These are phyloP conservation scores for Hemileccinum impolitum DNA, from an alignment of 768 basidiomycete genomes.

Conservation along the genomic window DNA sequence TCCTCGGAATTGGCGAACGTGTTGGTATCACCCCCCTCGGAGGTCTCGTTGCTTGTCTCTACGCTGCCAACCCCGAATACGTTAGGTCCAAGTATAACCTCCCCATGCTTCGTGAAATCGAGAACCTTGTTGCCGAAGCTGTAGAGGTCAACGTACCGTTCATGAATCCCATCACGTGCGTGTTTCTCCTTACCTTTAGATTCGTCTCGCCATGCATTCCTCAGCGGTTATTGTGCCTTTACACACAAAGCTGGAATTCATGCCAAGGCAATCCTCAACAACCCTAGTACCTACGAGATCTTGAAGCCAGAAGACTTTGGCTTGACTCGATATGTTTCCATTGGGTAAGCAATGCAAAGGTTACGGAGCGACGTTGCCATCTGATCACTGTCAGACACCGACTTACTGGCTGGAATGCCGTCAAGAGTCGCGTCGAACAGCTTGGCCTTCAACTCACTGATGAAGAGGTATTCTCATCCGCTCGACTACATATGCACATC, in stretches of 20 bases:
- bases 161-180: constrained; percentile 90
- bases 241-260: constrained; percentile 99
- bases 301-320: constrained; percentile 99
- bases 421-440: constrained; percentile 99
- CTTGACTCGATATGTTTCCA: constrained; percentile 94
- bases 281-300: constrained; percentile 99
- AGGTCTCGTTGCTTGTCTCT: constrained; percentile 93
- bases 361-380: neutral
- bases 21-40: constrained; percentile 99
- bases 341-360: constrained; percentile 53
- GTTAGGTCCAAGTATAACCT: constrained; percentile 99
- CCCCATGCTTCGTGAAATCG: constrained; percentile 94
- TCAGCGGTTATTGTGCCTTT: constrained; percentile 97
- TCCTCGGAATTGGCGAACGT: constrained; percentile 97
- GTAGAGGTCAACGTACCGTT: constrained; percentile 98
- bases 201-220: neutral
- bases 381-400: constrained; percentile 59
- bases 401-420: constrained; percentile 98
- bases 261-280: constrained; percentile 99
- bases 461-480: constrained; percentile 56
- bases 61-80: constrained; percentile 96
- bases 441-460: constrained; percentile 87
- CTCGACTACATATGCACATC: neutral
- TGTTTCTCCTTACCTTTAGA: neutral
- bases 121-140: constrained; percentile 97